phyloP scores from a whole-genome alignment of 116 monocot genomes.

The Zostera marina region DNA sequence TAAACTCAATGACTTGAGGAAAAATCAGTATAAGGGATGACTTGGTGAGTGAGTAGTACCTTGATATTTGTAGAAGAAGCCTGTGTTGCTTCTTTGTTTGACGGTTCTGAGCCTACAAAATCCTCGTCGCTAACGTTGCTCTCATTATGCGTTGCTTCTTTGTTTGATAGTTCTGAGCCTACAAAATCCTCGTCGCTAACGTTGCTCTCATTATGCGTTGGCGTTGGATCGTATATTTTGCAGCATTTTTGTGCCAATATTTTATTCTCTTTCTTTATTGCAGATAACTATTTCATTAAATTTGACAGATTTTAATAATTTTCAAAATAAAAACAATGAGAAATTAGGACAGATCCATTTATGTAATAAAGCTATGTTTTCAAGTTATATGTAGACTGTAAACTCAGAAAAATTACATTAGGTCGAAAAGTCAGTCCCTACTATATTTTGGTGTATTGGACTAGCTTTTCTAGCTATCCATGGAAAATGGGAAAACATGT shows the following conservation, averaged over 20 bases:
- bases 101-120: not conserved
- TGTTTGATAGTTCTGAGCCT: not conserved
- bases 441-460: too few species aligned
- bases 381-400: too few species aligned
- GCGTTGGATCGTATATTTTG: slow-evolving; percentile 1
- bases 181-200: slow-evolving; percentile 1
- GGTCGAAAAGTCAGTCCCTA: too few species aligned
- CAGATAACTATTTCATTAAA: slow-evolving; percentile 9
- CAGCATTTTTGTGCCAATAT: slow-evolving; percentile 7
- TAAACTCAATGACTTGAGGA: too few species aligned
- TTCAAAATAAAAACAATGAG: too few species aligned
- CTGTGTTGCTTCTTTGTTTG: not conserved
- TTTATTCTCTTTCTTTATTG: slow-evolving; percentile 7
- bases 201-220: not conserved
- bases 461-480: too few species aligned
- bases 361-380: too few species aligned
- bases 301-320: too few species aligned
- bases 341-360: too few species aligned
- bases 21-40: too few species aligned
- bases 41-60: not conserved
- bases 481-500: too few species aligned
- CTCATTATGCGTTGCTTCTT: not conserved
- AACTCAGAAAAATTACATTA: too few species aligned
- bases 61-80: slow-evolving; percentile 3
- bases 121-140: slow-evolving; percentile 3